Evolutionary conservation across 768 basidiomycete species (phyloP).

Genomic region (Tephrocybe sp.): DNA sequence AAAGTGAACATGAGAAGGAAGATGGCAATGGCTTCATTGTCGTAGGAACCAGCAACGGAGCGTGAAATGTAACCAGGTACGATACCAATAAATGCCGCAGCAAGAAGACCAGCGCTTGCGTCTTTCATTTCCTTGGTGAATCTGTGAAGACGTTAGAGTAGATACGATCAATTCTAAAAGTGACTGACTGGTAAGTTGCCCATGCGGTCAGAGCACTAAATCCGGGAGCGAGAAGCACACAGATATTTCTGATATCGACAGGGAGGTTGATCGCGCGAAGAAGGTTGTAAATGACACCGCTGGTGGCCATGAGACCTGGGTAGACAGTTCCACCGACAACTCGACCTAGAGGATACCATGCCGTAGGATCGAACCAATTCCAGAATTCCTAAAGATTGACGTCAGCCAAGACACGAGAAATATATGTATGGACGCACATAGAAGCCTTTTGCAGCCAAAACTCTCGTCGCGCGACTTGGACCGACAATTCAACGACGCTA

Average conservation of each 20-base stretch:
- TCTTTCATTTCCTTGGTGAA: constrained; percentile 98
- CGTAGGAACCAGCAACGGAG: constrained; percentile 98
- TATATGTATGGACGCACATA: constrained; percentile 59
- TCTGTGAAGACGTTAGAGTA: constrained; percentile 38
- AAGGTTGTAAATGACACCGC: constrained; percentile 93
- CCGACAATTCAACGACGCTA: constrained; percentile 15
- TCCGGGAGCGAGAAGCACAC: constrained; percentile 94
- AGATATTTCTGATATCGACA: constrained; percentile 96
- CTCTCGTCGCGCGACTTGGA: constrained; percentile 84
- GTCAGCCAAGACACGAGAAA: background rate
- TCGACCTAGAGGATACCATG: constrained; percentile 98
- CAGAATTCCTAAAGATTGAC: constrained; percentile 80
- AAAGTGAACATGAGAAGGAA: constrained; percentile 99
- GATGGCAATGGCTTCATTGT: constrained; percentile 99
- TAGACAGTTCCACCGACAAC: constrained; percentile 99
- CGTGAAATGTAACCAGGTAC: constrained; percentile 98
- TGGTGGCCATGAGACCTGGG: constrained; percentile 97
- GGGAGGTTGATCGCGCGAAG: constrained; percentile 89
- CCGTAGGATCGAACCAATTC: constrained; percentile 99
- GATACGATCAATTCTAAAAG: background rate
- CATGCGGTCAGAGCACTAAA: constrained; percentile 97
- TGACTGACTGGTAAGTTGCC: constrained; percentile 88
- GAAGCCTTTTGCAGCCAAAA: constrained; percentile 91
- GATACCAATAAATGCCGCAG: constrained; percentile 97
- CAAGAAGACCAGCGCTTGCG: constrained; percentile 92